phyloP scores from a whole-genome alignment of 2,329 filamentous ascomycete genomes.

The Thielaviopsis euricoi region DNA sequence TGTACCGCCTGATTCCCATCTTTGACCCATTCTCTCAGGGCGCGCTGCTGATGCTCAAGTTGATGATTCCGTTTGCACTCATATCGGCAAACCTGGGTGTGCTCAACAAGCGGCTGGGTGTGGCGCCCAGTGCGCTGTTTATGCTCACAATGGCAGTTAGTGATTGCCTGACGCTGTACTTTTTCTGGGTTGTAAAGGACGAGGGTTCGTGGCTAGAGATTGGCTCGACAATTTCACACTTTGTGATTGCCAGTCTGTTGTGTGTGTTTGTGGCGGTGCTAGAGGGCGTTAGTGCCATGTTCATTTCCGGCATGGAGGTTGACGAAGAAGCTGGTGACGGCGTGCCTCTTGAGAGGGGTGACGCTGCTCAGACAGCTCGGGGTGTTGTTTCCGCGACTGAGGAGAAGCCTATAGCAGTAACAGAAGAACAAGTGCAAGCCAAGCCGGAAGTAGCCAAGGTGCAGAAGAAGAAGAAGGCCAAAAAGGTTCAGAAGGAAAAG shows the following conservation, averaged over 20 bases:
- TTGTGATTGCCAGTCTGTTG: constrained; percentile 75
- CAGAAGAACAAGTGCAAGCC: not conserved
- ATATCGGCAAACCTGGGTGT: constrained; percentile 91
- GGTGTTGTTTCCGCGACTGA: not conserved
- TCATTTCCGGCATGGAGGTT: constrained; percentile 67
- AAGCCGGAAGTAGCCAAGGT: not conserved
- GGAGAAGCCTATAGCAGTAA: not conserved
- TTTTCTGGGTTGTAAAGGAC: constrained; percentile 95
- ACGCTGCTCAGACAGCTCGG: no score
- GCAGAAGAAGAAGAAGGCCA: not conserved
- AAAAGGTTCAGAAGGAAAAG: not conserved
- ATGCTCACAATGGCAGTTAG: constrained; percentile 87
- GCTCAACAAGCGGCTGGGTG: constrained; percentile 65
- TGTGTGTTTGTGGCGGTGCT: constrained; percentile 82
- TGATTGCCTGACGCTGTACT: constrained; percentile 83
- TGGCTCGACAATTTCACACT: constrained; percentile 90
- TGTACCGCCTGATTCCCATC: constrained; percentile 70
- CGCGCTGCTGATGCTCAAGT: constrained; percentile 70
- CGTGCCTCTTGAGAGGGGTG: no score
- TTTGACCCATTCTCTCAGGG: constrained; percentile 91
- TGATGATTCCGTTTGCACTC: constrained; percentile 83
- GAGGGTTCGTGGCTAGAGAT: constrained; percentile 97
- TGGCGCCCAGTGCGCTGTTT: constrained; percentile 78
- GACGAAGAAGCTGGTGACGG: constrained; percentile 19
- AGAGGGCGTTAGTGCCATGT: constrained; percentile 69